Base-by-base conservation (phyloP, 2,329 filamentous ascomycete species). In the Diplodia mutila region DNA sequence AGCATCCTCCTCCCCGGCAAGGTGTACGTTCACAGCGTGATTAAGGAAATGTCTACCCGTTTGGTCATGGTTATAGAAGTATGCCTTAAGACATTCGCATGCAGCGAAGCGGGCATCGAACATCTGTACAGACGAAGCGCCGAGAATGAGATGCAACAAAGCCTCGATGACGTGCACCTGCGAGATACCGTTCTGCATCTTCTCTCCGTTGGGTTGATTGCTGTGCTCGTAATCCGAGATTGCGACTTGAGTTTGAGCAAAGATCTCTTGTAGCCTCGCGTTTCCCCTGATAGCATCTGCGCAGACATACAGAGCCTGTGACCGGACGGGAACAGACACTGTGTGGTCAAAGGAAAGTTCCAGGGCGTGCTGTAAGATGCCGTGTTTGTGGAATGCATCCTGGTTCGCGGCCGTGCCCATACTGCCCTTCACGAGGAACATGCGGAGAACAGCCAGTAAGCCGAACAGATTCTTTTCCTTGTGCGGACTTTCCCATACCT, bases 111-210 rank as follows among this genome's bases (percentile, higher is more conserved):
- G 89, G 46, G 94, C 84, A 77, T 97, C 90, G 72, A 97, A 91
- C 42, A 91, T 84, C 64, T 89, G 85, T 23, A 87, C 80, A 0
- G 89, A 82, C 34, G 90, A 85, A 25, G 90, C 83, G 67, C 89
- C 89, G 9, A 99, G 83, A 0, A 91, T 89, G 52, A 97, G 82
- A 72, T 97, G 93, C 57, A 99, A 84, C 21, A 99, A 83, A 1
- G 92, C 95, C 78, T 98, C 94, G 73, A 99, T 97, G 34, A 99
- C 93, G 79, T 97, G 97, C 39, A 94, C 88, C 67, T 87, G 86
- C 16, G 84, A 80, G 11, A 84, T 78, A n/a, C 83, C 85, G 69
- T 88, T 87, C 4, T 78, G 73, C 7, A 73, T 69, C 54, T 76
- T 72, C 39, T 84, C 81, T 55, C 87, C 75, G 11, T 90, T 85